Base-by-base conservation (phyloP, 257 asterid species). In the Scutellaria barbata region DNA sequence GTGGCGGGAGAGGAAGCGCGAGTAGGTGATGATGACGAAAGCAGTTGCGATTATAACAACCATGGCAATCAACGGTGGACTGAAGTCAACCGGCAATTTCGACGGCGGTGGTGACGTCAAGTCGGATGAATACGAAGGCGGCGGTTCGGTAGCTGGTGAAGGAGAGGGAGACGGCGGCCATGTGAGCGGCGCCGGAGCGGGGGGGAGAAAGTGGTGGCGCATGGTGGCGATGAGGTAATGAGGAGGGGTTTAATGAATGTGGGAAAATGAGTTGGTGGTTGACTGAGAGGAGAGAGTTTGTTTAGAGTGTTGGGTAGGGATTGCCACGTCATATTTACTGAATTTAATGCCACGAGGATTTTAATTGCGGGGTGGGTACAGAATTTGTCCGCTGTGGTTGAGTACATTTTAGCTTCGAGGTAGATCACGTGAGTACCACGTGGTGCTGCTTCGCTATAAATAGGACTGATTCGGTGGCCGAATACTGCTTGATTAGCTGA, bases 11-110 rank as follows among this genome's bases (percentile, higher is more conserved):
- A 95, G 83, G 63, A 89, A 85, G 72, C 99, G 88, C n/a, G 97
- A 92, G 83, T 88, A 95, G 52, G 96, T 90, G 59, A 95, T 86
- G 84, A 87, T 77, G 45, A 95, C 83, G 83, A 95, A 92, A 25
- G 98, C 98, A 2, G 96, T 82, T 1, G 90, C 90, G 65, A 95
- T 86, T 40, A 88, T 80, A 0, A 89, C 96, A 1, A 95, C 97
- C 99, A 92, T 92, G 16, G 92, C 96, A 52, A 95, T 92, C 73
- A 95, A 55, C 56, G 99, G 99, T 6, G 99, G 99, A 16, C 98
- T 92, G 71, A 95, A 92, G 65, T 95, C 87, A 6, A 95, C 88
- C 18, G 95, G 90, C 6, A 68, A 12, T 54, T 84, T 95, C 0
- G 98, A 81, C 67, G 91, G 87, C 48, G 88, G 86, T 0, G 90